Percentiles rank a stretch among this genome's conserved stretches.
Conservation (phyloP, 148 eudicot species). For the Rhododendron molle region DNA sequence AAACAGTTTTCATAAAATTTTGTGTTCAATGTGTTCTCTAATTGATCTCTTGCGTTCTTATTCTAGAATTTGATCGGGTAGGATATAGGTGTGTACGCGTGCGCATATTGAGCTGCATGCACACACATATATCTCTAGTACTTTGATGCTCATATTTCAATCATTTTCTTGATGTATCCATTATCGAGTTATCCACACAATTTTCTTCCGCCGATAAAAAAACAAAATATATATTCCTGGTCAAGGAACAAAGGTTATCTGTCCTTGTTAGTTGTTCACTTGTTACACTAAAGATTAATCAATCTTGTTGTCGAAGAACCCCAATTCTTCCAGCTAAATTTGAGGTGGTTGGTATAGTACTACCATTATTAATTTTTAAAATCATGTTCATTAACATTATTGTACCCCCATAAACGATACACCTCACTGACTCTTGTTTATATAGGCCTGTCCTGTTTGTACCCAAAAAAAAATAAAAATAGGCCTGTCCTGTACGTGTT, state of each 20-base stretch:
- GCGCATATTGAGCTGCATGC: too few relatives aligned
- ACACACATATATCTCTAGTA: too few relatives aligned
- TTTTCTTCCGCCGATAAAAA: not conserved
- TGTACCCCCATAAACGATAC: not conserved
- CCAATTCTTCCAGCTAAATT: not conserved
- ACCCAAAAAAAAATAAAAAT: too few relatives aligned
- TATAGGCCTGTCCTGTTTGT: too few relatives aligned
- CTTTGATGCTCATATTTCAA: not conserved
- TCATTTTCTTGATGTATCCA: not conserved
- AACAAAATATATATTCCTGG: not conserved
- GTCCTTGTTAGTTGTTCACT: not conserved
- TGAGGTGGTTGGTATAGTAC: not conserved
- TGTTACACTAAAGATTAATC: not conserved
- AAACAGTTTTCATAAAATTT: not conserved
- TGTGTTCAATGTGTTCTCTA: not conserved
- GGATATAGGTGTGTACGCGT: not conserved
- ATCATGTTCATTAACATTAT: not conserved
- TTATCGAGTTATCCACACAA: not conserved
- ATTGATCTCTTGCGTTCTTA: not conserved
- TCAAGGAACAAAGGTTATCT: not conserved
- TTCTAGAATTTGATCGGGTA: not conserved
- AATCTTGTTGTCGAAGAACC: not conserved
- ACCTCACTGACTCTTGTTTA: not conserved
- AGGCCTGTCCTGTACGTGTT: too few relatives aligned
- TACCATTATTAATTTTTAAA: not conserved